Base-by-base conservation (phyloP, 2,329 filamentous ascomycete species). In the Lasiodiplodia hormozganensis region DNA sequence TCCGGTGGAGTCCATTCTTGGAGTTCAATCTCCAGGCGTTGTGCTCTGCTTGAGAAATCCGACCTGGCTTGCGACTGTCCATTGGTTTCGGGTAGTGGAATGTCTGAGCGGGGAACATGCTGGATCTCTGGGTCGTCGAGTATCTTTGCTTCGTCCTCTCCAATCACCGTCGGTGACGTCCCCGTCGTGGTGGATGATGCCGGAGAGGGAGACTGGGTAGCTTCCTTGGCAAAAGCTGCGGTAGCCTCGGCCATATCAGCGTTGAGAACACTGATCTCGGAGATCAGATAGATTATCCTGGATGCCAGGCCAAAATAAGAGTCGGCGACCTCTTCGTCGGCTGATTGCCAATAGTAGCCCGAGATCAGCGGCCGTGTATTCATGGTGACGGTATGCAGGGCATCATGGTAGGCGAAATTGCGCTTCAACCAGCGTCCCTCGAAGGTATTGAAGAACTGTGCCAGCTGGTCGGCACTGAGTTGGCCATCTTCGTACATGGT, bases 391-490 rank as follows among this genome's bases (percentile, higher is more conserved):
- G 67, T 56, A 28, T 62, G 58, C 38, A 68, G 23, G 58, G 64
- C 67, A 52, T 68, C 67, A n/a, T 68, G 67, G 28, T 64, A 68
- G 25, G 67, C 67, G 31, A 64, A 65, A 38, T 68, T 68, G 23
- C 67, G 67, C 40, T 64, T 64, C n/a, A 68, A 14, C 67, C 67
- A 68, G 21, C 52, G 67, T n/a, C 67, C 67, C 28, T 68, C 67
- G 25, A 68, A 68, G 14, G 58, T 64, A 40, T 65, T 68, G 67
- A 68, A 65, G 34, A 51, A 62, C 8, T 40, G 47, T 4, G 52
- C 49, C 36, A 68, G 34, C 14, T 68, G 57, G 28, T 64, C 58
- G 11, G 67, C 38, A 14, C 31, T 64, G 12, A 68, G 21, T 3
- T 68, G 36, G 14, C 38, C 67, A 5, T 53, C 40, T 8, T 38